phyloP scores from a whole-genome alignment of 805 yeast species.

The Saccharomycopsis amapae region DNA sequence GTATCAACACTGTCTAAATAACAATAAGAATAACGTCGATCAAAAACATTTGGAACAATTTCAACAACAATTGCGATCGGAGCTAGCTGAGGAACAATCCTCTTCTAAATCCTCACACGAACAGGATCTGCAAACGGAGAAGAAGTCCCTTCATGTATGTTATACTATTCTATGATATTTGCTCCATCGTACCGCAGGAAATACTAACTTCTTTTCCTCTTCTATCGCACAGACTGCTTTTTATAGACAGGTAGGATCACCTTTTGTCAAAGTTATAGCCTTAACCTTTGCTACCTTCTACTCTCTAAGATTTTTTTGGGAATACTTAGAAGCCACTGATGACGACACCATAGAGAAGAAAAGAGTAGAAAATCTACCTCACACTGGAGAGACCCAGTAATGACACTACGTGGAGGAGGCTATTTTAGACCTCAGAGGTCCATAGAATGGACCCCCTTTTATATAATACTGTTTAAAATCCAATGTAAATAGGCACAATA shows the following conservation, averaged over 20 bases:
- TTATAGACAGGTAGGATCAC: slow-evolving; percentile 41
- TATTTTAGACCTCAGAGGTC: too few species aligned
- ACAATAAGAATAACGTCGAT: not conserved
- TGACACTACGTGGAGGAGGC: too few species aligned
- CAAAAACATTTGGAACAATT: slow-evolving; percentile 10
- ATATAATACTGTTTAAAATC: too few species aligned
- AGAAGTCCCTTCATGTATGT: slow-evolving; percentile 12
- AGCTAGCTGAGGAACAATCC: not conserved
- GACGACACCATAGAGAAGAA: slow-evolving; percentile 5
- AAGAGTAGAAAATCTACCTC: not conserved
- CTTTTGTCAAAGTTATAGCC: slow-evolving; percentile 38
- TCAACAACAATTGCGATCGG: slow-evolving; percentile 11
- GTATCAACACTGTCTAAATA: not conserved
- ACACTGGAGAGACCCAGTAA: too few species aligned
- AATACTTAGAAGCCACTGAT: slow-evolving; percentile 32
- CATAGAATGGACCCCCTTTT: too few species aligned
- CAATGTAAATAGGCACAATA: too few species aligned
- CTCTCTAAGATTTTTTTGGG: slow-evolving; percentile 39
- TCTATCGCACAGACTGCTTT: slow-evolving; percentile 24
- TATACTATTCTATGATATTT: not conserved
- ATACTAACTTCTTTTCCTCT: not conserved
- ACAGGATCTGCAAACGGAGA: slow-evolving; percentile 1
- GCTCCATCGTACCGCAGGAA: not conserved
- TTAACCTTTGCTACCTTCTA: slow-evolving; percentile 42
- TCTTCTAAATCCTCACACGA: not conserved